phyloP scores from a whole-genome alignment of 768 basidiomycete genomes.

The Melanogaster broomeanus region DNA sequence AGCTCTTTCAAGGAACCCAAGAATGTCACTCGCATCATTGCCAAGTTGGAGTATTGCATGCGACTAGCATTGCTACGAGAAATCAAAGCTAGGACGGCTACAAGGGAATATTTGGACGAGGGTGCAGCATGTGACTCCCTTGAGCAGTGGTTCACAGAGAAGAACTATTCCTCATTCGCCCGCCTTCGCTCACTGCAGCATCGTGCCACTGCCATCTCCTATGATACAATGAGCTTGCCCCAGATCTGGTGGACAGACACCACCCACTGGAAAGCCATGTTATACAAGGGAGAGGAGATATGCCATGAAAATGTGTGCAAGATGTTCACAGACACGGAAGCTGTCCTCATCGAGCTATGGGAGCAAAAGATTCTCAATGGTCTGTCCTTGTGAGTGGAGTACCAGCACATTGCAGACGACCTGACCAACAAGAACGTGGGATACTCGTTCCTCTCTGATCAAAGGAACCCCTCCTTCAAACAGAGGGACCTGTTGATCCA shows the following conservation, averaged over 20 bases:
- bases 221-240: too few species aligned
- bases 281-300: slow-evolving; percentile 16
- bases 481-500: too few species aligned
- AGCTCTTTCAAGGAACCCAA: slow-evolving; percentile 20
- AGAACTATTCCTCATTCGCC: not conserved
- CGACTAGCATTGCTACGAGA: slow-evolving; percentile 2
- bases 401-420: slow-evolving; percentile 20
- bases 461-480: too few species aligned
- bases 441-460: too few species aligned
- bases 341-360: too few species aligned
- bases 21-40: slow-evolving; percentile 4
- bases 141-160: slow-evolving; percentile 14
- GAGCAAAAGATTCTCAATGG: slow-evolving; percentile 16
- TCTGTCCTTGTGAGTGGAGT: slow-evolving; percentile 2
- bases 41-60: slow-evolving; percentile 13
- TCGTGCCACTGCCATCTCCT: too few species aligned
- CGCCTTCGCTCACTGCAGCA: too few species aligned
- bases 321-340: too few species aligned
- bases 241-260: slow-evolving; percentile 8
- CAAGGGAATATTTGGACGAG: not conserved
- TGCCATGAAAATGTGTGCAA: too few species aligned
- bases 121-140: too few species aligned
- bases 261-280: not conserved
- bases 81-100: not conserved
- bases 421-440: too few species aligned